These are phyloP conservation scores for Chlorella sp. DNA, from an alignment of 139 green algal genomes.

Conservation along the genomic window DNA sequence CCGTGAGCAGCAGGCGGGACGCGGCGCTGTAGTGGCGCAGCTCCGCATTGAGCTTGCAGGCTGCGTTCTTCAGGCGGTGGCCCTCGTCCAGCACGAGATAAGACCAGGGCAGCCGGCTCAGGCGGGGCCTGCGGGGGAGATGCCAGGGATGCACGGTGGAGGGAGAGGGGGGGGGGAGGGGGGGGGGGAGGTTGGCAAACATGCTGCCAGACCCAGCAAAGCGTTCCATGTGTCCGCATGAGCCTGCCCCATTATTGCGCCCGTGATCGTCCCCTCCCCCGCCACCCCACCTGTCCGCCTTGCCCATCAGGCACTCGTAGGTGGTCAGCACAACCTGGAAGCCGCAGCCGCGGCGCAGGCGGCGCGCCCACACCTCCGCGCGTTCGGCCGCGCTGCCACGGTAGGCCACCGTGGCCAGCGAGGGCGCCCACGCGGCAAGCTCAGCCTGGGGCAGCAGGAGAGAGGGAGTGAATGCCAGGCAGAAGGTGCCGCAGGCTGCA, in stretches of 20 bases:
- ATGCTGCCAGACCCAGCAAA: too few species aligned
- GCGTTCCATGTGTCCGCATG: too few species aligned
- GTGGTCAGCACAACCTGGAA: conserved; percentile 65
- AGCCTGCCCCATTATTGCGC: too few species aligned
- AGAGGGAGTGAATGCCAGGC: too few species aligned
- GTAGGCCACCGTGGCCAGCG: conserved; percentile 68
- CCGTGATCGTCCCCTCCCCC: too few species aligned
- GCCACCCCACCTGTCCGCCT: conserved; percentile 27
- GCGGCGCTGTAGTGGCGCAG: conserved; percentile 43
- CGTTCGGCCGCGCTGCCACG: conserved; percentile 35
- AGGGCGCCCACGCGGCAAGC: conserved; percentile 73
- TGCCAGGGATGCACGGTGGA: too few species aligned
- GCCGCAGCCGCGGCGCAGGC: conserved; percentile 10
- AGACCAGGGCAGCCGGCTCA: conserved; percentile 45
- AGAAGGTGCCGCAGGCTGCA: too few species aligned
- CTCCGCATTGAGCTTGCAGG: conserved; percentile 72
- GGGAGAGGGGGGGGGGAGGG: too few species aligned
- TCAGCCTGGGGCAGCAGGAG: too few species aligned
- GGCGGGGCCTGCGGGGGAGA: conserved; percentile 22
- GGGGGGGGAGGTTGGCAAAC: too few species aligned
- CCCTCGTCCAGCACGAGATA: conserved; percentile 71
- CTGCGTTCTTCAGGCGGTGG: conserved; percentile 76
- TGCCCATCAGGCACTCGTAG: conserved; percentile 61
- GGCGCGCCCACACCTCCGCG: conserved; percentile 23
- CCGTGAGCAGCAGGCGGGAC: conserved; percentile 74